Conservation (phyloP, 2,329 filamentous ascomycete genomes). For the Ophiostoma quercus region DNA sequence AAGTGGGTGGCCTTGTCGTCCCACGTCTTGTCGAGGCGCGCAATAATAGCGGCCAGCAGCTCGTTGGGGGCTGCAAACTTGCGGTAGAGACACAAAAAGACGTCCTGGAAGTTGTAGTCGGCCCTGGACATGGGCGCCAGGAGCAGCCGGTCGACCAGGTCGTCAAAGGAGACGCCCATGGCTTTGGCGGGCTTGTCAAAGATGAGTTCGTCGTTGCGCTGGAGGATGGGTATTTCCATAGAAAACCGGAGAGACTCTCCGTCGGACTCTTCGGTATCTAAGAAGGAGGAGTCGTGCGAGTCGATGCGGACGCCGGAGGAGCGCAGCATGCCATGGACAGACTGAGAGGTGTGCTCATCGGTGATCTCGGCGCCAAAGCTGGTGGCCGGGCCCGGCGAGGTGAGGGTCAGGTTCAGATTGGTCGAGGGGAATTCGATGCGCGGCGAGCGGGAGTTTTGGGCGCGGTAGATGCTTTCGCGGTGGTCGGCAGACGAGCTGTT, state of each 20-base stretch:
- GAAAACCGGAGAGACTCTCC: constrained; percentile 60
- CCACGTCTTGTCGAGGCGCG: constrained; percentile 66
- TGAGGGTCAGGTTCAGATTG: constrained; percentile 29
- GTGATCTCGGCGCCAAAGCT: constrained; percentile 37
- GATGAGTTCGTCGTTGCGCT: constrained; percentile 59
- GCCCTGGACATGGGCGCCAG: constrained; percentile 74
- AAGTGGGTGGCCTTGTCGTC: constrained; percentile 62
- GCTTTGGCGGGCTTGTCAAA: constrained; percentile 50
- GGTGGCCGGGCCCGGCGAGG: constrained; percentile 26
- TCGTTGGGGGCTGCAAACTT: constrained; percentile 81
- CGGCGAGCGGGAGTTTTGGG: constrained; percentile 44
- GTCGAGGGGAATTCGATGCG: constrained; percentile 39
- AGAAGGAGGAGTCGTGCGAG: constrained; percentile 48
- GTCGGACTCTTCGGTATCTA: constrained; percentile 66
- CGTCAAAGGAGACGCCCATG: constrained; percentile 56
- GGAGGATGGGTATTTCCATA: constrained; percentile 62
- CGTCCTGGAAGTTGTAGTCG: constrained; percentile 82
- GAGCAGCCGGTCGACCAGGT: constrained; percentile 81
- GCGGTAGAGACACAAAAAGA: constrained; percentile 89
- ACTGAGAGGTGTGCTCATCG: constrained; percentile 44
- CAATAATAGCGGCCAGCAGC: constrained; percentile 71
- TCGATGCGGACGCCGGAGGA: constrained; percentile 51
- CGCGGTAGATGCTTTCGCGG: constrained; percentile 37
- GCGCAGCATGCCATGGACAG: constrained; percentile 47
- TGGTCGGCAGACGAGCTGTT: constrained; percentile 31